Evolutionary conservation across 805 yeast genomes (phyloP), one percentile per base, ranked within the genome.

Genomic region (Monosporozyma aerobia): DNA sequence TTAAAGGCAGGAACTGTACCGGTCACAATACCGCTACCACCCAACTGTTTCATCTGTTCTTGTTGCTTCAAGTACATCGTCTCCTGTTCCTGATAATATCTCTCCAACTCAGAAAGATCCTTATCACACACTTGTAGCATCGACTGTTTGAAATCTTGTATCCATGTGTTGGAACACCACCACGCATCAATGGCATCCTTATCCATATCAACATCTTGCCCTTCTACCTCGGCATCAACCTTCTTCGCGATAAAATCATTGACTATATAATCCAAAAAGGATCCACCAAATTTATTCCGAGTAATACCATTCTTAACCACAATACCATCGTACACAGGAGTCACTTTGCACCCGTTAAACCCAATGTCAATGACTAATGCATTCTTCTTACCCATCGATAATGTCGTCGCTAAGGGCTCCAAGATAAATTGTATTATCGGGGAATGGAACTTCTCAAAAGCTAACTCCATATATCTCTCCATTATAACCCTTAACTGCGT

Each of bases 311-410:
- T 85, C 57, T 76, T 70, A 51, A 85, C 77, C 50, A 88, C 78
- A 14, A 79, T 77, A 40, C 96, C 96, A 60, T 86, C 90, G 56
- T 80, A 70, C 19, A 88, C 78, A 9, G 95, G 95, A 0, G 94
- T 85, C 9, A 88, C 87, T 33, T 83, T 76, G 16, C 84, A 76
- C 4, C 80, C 78, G 3, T 84, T 74, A 9, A 86, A 75, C 2
- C 96, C 97, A 46, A 90, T 69, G 64, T 90, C 96, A 27, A 90
- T 77, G 8, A 90, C 87, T 54, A 90, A 73, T 5, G 92, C 89
- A 10, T 85, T 83, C 27, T 87, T 77, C 62, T 82, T 81, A 1
- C 95, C 92, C 57, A 82, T 74, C n/a, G 90, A 83, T 64, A 85
- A 84, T 3, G 87, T 78, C 48, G 82, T 83, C 37, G 92, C 86